Base-by-base conservation (phyloP, 768 basidiomycete species). In the Leccinum boreale region DNA sequence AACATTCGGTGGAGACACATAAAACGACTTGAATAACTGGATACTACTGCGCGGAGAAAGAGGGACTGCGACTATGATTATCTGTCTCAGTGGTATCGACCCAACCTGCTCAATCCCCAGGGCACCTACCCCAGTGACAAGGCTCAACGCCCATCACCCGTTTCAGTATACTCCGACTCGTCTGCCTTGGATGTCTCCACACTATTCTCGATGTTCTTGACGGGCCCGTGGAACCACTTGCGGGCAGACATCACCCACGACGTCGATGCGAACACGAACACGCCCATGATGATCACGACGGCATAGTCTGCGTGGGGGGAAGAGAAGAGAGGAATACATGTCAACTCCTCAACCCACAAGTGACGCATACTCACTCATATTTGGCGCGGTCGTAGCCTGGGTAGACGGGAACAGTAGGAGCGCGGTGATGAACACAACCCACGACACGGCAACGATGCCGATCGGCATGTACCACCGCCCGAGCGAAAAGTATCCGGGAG, bases 151-250 rank as follows among this genome's bases (percentile, higher is more conserved):
- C 10, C 39, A 19, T 42, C n/a, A 11, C 3, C 39, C 39, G 0
- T 45, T 23, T 46, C 45, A 23, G 12, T 28, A 45, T 50, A 39
- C 49, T 67, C 64, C 46, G 52, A 55, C 3, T 60, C 55, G 28
- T 56, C 56, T 1, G 52, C 21, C n/a, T 42, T 42, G 39, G 58
- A 63, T 23, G 5, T 54, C 14, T 17, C 39, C 5, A 36, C 8
- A 17, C 49, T 45, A 4, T 24, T 73, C 44, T 78, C 73, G 14
- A 82, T 66, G 54, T 78, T 89, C 61, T 74, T 70, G 50, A 89
- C 74, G 15, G 86, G 87, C 0, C 87, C 87, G 26, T 72, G 77
- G 73, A 89, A 90, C 87, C 87, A 90, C 57, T 85, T 82, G 35
- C 73, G 81, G 1, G 88, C 87, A 23, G 86, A 87, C 5, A 84